These are phyloP conservation scores for Pleurotus tuoliensis DNA, from an alignment of 768 basidiomycete genomes.

Conservation along the genomic window DNA sequence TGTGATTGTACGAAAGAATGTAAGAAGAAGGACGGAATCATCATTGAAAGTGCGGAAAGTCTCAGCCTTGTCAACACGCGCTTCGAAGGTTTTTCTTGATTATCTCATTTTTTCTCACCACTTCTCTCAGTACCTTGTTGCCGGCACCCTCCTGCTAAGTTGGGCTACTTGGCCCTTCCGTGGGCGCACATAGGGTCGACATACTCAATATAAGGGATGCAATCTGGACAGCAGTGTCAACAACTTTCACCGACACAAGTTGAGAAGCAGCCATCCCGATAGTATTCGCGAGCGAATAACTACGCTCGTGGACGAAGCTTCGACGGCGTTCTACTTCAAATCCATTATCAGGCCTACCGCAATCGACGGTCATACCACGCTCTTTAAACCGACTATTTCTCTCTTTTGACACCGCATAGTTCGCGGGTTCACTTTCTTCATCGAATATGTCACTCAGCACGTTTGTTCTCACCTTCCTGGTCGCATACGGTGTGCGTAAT, in stretches of 20 bases:
- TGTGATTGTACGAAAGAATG: too few species aligned
- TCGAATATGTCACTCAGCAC: conserved; percentile 6
- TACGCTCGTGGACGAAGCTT: background rate
- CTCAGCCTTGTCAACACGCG: too few species aligned
- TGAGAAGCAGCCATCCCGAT: background rate
- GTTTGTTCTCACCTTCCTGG: conserved; percentile 8
- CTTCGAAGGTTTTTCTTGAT: too few species aligned
- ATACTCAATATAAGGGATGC: background rate
- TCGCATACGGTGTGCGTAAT: conserved; percentile 5
- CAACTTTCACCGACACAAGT: background rate
- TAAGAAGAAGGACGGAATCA: too few species aligned
- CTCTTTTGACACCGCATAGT: background rate
- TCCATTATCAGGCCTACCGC: background rate
- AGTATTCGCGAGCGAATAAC: background rate
- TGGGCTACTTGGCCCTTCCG: background rate
- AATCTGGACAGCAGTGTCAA: background rate
- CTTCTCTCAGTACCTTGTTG: too few species aligned
- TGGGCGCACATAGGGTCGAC: background rate
- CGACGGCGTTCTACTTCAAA: background rate
- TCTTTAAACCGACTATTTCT: background rate
- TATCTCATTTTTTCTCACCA: too few species aligned
- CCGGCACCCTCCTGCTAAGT: too few species aligned
- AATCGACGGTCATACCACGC: background rate
- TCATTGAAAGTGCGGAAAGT: too few species aligned
- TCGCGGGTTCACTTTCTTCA: background rate